Evolutionary conservation across 805 yeast genomes (phyloP).

Genomic region (Lipomyces mesembrius): DNA sequence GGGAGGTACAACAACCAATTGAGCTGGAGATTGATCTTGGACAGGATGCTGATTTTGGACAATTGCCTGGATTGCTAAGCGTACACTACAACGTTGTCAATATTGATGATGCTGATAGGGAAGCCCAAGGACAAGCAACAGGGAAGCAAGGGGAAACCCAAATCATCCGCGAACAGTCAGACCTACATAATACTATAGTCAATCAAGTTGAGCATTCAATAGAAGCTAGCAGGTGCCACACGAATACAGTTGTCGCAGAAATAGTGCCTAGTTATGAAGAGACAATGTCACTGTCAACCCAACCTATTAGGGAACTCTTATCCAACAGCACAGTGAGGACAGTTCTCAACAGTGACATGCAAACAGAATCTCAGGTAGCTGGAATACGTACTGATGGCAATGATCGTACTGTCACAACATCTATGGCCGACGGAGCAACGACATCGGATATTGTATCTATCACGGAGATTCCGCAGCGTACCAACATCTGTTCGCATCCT

Average conservation of each 20-base stretch:
- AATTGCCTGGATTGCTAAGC: constrained; percentile 19
- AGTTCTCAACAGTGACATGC: background rate
- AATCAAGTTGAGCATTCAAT: background rate
- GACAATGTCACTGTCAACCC: constrained; percentile 15
- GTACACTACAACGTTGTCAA: constrained; percentile 3
- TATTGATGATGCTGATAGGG: background rate
- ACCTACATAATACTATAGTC: background rate
- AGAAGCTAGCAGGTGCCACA: constrained; percentile 1
- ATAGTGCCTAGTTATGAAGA: constrained; percentile 30
- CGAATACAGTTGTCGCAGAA: constrained; percentile 20
- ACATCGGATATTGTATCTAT: background rate
- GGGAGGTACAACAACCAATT: constrained; percentile 24
- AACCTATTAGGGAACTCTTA: constrained; percentile 3
- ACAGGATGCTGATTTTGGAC: constrained; percentile 19
- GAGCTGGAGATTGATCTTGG: constrained; percentile 18
- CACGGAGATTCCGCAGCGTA: background rate
- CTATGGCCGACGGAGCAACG: background rate
- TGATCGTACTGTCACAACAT: background rate
- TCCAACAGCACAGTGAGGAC: background rate
- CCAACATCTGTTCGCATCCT: background rate
- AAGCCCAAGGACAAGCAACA: background rate
- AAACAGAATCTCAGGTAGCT: background rate
- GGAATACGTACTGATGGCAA: background rate
- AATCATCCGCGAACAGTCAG: background rate
- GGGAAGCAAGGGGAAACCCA: constrained; percentile 3